phyloP scores from a whole-genome alignment of 2,329 filamentous ascomycete genomes.

The Phaeosphaeria sp. region DNA sequence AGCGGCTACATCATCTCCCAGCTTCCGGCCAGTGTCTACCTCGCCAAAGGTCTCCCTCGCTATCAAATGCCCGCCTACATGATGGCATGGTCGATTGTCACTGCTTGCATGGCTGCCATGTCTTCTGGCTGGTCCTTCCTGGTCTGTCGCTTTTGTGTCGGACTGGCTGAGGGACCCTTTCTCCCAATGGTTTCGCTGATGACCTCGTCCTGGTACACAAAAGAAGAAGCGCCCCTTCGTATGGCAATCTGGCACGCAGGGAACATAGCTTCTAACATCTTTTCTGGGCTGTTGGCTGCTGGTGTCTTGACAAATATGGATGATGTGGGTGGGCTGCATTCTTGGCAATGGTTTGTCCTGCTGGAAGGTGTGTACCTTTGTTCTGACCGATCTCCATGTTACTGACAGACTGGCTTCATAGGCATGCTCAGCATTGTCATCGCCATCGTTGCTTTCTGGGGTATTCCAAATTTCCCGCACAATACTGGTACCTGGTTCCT shows the following conservation, averaged over 20 bases:
- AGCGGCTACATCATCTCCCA: slow-evolving; percentile 54
- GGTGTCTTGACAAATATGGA: slow-evolving; percentile 57
- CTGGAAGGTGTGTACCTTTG: slow-evolving; percentile 55
- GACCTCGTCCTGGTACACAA: slow-evolving; percentile 57
- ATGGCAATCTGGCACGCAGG: slow-evolving; percentile 58
- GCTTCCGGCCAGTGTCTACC: slow-evolving; percentile 55
- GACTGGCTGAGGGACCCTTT: slow-evolving; percentile 49
- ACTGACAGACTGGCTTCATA: neutral
- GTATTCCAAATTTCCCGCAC: slow-evolving; percentile 41
- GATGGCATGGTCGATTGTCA: slow-evolving; percentile 52
- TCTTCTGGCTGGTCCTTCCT: slow-evolving; percentile 40
- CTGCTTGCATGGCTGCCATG: slow-evolving; percentile 53
- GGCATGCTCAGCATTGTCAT: neutral
- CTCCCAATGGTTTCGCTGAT: slow-evolving; percentile 47
- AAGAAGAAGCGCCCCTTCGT: slow-evolving; percentile 51
- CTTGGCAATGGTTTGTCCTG: slow-evolving; percentile 56
- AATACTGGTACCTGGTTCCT: slow-evolving; percentile 13
- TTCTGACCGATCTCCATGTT: neutral
- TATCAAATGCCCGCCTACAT: slow-evolving; percentile 48
- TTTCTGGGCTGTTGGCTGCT: slow-evolving; percentile 55
- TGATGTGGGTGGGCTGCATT: slow-evolving; percentile 43
- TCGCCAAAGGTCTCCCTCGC: slow-evolving; percentile 48
- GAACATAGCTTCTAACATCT: slow-evolving; percentile 55
- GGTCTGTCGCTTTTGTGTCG: slow-evolving; percentile 47
- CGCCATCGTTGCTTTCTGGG: slow-evolving; percentile 37